Evolutionary conservation across 352 stramenopile species (phyloP).

Genomic region (Pythium aquatile): DNA sequence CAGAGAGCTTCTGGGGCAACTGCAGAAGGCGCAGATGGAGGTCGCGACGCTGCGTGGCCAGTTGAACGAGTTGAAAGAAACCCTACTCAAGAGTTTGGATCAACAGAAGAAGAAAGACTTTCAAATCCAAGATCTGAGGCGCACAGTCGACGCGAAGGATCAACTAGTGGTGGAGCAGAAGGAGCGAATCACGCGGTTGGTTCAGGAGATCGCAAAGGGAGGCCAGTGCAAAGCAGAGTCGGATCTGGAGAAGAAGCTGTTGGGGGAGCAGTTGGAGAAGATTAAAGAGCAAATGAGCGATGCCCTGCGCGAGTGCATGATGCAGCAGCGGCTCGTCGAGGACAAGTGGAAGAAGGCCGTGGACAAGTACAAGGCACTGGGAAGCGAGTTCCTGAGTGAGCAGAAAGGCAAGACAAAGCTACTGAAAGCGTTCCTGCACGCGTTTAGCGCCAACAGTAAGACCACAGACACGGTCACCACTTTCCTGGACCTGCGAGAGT

Average conservation of each 20-base stretch:
- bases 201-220: slow-evolving; percentile 50
- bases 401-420: slow-evolving; percentile 52
- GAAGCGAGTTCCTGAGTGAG: slow-evolving; percentile 38
- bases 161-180: slow-evolving; percentile 43
- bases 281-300: slow-evolving; percentile 39
- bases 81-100: slow-evolving; percentile 29
- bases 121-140: slow-evolving; percentile 37
- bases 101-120: slow-evolving; percentile 46
- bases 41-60: slow-evolving; percentile 36
- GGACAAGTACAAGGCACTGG: slow-evolving; percentile 36
- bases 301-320: slow-evolving; percentile 35
- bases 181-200: slow-evolving; percentile 52
- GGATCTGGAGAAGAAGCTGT: slow-evolving; percentile 45
- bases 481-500: slow-evolving; percentile 47
- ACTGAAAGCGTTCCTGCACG: slow-evolving; percentile 34
- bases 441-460: slow-evolving; percentile 20
- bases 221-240: slow-evolving; percentile 44
- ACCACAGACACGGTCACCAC: not conserved
- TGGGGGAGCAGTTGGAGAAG: slow-evolving; percentile 44
- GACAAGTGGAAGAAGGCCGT: slow-evolving; percentile 32
- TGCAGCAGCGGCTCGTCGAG: slow-evolving; percentile 37
- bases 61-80: slow-evolving; percentile 46
- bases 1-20: slow-evolving; percentile 12
- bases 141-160: slow-evolving; percentile 34
- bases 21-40: slow-evolving; percentile 30